Percentiles rank a stretch among this genome's conserved stretches.
phyloP scores from a whole-genome alignment of 306 rosid species.

The Myrica gale region DNA sequence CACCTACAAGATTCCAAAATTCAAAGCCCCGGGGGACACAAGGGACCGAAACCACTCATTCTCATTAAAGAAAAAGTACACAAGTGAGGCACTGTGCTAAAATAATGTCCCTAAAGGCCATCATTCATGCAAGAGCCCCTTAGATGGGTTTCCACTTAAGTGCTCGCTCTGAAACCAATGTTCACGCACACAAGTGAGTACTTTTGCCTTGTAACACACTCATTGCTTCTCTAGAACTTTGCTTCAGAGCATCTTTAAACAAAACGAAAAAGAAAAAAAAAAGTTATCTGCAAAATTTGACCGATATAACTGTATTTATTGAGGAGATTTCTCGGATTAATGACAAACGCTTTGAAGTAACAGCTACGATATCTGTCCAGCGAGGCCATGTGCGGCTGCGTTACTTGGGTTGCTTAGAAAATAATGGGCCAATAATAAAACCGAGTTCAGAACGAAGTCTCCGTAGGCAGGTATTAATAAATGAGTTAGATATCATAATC shows the following conservation, averaged over 20 bases:
- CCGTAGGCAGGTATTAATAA: not conserved
- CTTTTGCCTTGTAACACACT: conserved; percentile 59
- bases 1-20: conserved; percentile 41
- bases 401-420: conserved; percentile 11
- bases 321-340: conserved; percentile 18
- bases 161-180: conserved; percentile 33
- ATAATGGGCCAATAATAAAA: not conserved
- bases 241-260: conserved; percentile 37
- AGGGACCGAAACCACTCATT: conserved; percentile 49
- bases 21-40: conserved; percentile 33
- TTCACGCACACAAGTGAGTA: conserved; percentile 48
- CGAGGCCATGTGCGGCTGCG: conserved; percentile 51
- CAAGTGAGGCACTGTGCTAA: conserved; percentile 25
- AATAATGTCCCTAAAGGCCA: conserved; percentile 26
- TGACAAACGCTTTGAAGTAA: conserved; percentile 27
- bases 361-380: conserved; percentile 36
- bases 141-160: conserved; percentile 32
- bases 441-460: not conserved
- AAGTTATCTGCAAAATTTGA: conserved; percentile 20
- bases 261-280: not conserved
- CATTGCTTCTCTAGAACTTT: conserved; percentile 62
- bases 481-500: not conserved
- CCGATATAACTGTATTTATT: conserved; percentile 18
- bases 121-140: conserved; percentile 31
- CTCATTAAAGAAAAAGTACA: conserved; percentile 39